Conservation (phyloP, 306 rosid genomes). For the Lithocarpus polystachyus region DNA sequence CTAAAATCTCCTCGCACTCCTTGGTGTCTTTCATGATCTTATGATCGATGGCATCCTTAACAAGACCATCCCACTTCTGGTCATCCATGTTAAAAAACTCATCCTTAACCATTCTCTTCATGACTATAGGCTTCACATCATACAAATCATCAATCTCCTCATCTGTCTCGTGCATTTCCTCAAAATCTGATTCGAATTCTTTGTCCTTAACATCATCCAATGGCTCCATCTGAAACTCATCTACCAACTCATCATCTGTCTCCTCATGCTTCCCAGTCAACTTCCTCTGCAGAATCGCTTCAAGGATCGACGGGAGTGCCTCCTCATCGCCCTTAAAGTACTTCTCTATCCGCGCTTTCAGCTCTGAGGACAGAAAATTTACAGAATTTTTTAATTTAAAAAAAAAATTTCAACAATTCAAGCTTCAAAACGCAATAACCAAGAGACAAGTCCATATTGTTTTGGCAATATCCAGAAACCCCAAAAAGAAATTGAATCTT, state of each 20-base stretch:
- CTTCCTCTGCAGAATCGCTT: conserved; percentile 67
- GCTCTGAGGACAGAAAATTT: conserved; percentile 35
- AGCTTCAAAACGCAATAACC: background rate
- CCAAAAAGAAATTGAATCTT: background rate
- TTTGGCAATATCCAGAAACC: background rate
- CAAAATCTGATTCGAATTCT: conserved; percentile 74
- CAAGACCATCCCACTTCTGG: conserved; percentile 43
- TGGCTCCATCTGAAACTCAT: conserved; percentile 47
- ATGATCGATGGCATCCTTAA: conserved; percentile 47
- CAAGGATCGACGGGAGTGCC: conserved; percentile 55
- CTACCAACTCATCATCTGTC: conserved; percentile 71
- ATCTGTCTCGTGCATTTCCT: conserved; percentile 57
- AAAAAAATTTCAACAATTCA: background rate
- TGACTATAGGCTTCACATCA: conserved; percentile 53
- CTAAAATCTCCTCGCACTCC: conserved; percentile 52
- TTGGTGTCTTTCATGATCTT: conserved; percentile 38
- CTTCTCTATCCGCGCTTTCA: conserved; percentile 51
- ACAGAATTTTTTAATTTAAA: background rate
- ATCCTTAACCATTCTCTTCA: conserved; percentile 58
- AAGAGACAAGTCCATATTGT: background rate
- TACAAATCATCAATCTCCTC: conserved; percentile 78
- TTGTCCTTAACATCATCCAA: conserved; percentile 38
- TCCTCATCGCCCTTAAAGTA: conserved; percentile 75
- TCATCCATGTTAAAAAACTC: conserved; percentile 57
- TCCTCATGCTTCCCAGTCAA: conserved; percentile 69